phyloP scores from a whole-genome alignment of 192 early-diverging fungal species.

The Coemansia sp. region DNA sequence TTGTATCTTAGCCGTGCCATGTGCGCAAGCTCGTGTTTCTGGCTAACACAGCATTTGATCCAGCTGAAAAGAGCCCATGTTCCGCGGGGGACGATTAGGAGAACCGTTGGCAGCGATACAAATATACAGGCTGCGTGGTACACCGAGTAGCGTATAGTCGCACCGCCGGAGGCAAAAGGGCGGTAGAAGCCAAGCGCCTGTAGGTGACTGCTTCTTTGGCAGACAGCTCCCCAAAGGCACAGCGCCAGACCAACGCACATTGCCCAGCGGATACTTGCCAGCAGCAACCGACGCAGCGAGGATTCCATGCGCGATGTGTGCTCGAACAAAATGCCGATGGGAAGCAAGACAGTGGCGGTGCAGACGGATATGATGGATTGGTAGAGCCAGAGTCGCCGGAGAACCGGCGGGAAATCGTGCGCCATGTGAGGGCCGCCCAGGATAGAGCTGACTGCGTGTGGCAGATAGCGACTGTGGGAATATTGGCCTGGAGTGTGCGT shows the following conservation, averaged over 20 bases:
- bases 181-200: constrained; percentile 32
- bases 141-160: constrained; percentile 41
- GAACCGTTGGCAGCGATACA: constrained; percentile 37
- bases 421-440: constrained; percentile 30
- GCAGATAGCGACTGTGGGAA: background rate
- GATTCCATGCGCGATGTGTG: constrained; percentile 29
- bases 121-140: constrained; percentile 33
- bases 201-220: constrained; percentile 15
- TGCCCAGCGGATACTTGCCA: constrained; percentile 27
- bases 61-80: constrained; percentile 51
- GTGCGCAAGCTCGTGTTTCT: constrained; percentile 29
- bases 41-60: constrained; percentile 39
- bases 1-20: constrained; percentile 16
- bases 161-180: constrained; percentile 18
- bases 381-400: constrained; percentile 50
- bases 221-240: constrained; percentile 22
- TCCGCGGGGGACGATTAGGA: constrained; percentile 38
- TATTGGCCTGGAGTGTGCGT: background rate
- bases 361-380: constrained; percentile 37
- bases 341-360: constrained; percentile 28
- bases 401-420: constrained; percentile 48
- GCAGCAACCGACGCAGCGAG: constrained; percentile 18
- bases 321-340: constrained; percentile 43
- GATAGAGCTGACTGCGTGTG: background rate
- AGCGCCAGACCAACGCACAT: constrained; percentile 9